Evolutionary conservation across 2,329 filamentous ascomycete genomes (phyloP), one percentile per base, ranked within the genome.

Genomic region (Penicillium sp.): DNA sequence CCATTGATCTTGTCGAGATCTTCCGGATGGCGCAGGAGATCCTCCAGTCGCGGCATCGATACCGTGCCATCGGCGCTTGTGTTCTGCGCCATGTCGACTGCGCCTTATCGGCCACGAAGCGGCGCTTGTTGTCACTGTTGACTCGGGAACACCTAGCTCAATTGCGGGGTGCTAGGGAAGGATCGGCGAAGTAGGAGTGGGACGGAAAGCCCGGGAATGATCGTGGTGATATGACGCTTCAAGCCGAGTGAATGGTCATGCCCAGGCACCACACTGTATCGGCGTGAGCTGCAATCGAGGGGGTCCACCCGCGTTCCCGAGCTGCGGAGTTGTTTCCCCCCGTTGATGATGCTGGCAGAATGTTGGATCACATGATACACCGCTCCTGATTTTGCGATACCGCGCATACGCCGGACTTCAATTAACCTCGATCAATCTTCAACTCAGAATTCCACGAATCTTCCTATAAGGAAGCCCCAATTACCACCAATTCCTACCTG

Each of bases 1-100:
- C 88, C 88, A 56, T 89, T 84, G 73, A 99, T 94, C 84, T 97
- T 98, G 82, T 99, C 95, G 69, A 99, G 89, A 80, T 99, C 95
- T 76, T 99, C 95, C 3, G 95, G 92, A 75, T 97, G 93, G 73
- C 93, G 92, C 69, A 99, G 89, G 65, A 98, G 88, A 83, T 98
- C 94, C 68, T 93, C 88, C 77, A 99, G 89, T 83, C 93, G 93
- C 10, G 79, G 80, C 77, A 91, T 87, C 51, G 86, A 86, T 65
- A 84, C 80, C 61, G 81, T 82, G 87, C 90, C 88, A 86, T 91
- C 74, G 26, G 75, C 61, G 40, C 74, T 74, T 59, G 68, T 67
- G 26, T 71, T 68, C 65, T 72, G 73, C 33, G 77, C 74, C 77
- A 81, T 81, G 35, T 54, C 61, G 60, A 58, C 19, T n/a, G 58